These are phyloP conservation scores for Isoetes taiwanensis DNA, from an alignment of 75 land plant species.

Conservation along the genomic window DNA sequence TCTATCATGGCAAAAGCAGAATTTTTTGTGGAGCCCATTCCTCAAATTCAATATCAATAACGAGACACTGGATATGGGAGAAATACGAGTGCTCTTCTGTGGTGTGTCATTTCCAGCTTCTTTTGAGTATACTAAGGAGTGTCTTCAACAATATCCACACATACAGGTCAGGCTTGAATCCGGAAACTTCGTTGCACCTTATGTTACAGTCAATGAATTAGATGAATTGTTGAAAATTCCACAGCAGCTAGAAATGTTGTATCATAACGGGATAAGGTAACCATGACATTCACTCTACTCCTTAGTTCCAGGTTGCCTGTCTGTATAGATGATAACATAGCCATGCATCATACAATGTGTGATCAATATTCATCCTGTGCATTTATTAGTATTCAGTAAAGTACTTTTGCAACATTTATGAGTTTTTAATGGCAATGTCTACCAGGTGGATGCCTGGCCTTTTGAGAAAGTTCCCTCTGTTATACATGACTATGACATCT, in stretches of 20 bases:
- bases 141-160: conserved; percentile 27
- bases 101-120: conserved; percentile 42
- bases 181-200: background rate
- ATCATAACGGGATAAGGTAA: no score
- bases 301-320: no score
- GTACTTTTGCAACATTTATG: conserved; percentile 3
- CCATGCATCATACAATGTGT: no score
- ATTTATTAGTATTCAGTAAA: background rate
- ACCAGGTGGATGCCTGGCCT: conserved; percentile 69
- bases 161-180: conserved; percentile 23
- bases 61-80: background rate
- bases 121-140: conserved; percentile 37
- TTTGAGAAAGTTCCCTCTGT: conserved; percentile 39
- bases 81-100: conserved; percentile 42
- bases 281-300: no score
- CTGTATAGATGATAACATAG: no score
- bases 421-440: conserved; percentile 19
- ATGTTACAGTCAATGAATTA: background rate
- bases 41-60: no score
- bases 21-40: no score
- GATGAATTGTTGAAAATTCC: no score
- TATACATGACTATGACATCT: conserved; percentile 55
- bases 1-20: no score
- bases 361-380: no score
- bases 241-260: no score